Percentiles rank a stretch among this genome's conserved stretches.
Evolutionary conservation across 352 stramenopile species (phyloP).

Genomic region (Pythium insidiosum): DNA sequence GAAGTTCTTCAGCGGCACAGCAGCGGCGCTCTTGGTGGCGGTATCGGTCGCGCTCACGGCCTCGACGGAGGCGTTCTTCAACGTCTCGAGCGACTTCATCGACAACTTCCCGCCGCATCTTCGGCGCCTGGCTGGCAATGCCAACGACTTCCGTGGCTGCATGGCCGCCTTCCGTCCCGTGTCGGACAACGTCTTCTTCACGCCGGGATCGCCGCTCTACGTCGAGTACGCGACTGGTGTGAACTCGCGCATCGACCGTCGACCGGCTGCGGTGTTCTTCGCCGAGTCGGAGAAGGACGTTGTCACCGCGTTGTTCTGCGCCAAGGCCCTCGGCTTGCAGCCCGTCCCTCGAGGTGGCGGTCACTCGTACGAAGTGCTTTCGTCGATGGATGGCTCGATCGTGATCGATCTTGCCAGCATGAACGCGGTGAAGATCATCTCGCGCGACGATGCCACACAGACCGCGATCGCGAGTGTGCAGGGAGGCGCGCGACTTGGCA

Average conservation of each 20-base stretch:
- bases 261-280: slow-evolving; percentile 38
- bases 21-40: too few species aligned
- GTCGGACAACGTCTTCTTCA: slow-evolving; percentile 13
- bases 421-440: slow-evolving; percentile 26
- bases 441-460: slow-evolving; percentile 16
- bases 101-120: too few species aligned
- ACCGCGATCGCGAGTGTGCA: slow-evolving; percentile 28
- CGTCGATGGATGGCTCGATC: slow-evolving; percentile 42
- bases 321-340: slow-evolving; percentile 20
- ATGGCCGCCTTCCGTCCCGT: slow-evolving; percentile 10
- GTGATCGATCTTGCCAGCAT: slow-evolving; percentile 56
- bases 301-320: slow-evolving; percentile 29
- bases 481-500: slow-evolving; percentile 28
- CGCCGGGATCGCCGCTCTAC: slow-evolving; percentile 14
- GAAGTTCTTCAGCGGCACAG: too few species aligned
- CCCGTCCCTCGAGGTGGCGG: slow-evolving; percentile 38
- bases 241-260: slow-evolving; percentile 36
- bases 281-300: slow-evolving; percentile 32
- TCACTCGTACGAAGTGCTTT: slow-evolving; percentile 50
- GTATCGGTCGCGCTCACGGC: too few species aligned
- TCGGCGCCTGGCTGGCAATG: too few species aligned
- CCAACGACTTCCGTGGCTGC: slow-evolving; percentile 15
- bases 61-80: too few species aligned
- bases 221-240: slow-evolving; percentile 37
- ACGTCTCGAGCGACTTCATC: too few species aligned